Conservation (phyloP, 2,329 filamentous ascomycete species). For the Tympanopsis confertula region DNA sequence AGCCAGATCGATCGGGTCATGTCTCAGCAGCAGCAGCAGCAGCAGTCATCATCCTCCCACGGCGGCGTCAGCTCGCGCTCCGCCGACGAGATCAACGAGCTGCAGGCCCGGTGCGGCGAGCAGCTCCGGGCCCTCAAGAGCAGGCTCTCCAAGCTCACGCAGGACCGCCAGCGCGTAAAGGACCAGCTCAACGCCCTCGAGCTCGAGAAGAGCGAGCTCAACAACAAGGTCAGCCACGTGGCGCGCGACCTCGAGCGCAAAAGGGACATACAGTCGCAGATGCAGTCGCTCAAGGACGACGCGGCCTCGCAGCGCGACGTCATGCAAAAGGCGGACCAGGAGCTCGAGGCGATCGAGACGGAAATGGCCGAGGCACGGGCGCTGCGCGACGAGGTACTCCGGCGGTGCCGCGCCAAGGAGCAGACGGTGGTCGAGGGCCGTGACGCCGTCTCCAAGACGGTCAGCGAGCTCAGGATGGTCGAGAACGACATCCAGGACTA, state of each 20-base stretch:
- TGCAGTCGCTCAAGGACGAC: slow-evolving; percentile 62
- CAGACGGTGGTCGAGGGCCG: slow-evolving; percentile 60
- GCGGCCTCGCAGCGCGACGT: slow-evolving; percentile 57
- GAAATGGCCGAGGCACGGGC: slow-evolving; percentile 65
- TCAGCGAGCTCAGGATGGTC: slow-evolving; percentile 66
- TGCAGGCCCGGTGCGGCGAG: slow-evolving; percentile 56
- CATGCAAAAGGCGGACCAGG: slow-evolving; percentile 59
- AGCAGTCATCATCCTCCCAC: too few relatives aligned
- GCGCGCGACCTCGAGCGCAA: slow-evolving; percentile 74
- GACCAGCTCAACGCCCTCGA: slow-evolving; percentile 61
- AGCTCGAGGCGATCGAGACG: slow-evolving; percentile 64
- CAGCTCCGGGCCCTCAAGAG: slow-evolving; percentile 54
- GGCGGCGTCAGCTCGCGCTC: too few relatives aligned
- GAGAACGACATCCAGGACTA: slow-evolving; percentile 74
- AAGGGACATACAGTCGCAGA: slow-evolving; percentile 53
- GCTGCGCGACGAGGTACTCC: slow-evolving; percentile 65
- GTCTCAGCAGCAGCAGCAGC: too few relatives aligned
- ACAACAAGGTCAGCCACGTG: slow-evolving; percentile 59
- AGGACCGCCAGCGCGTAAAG: slow-evolving; percentile 61
- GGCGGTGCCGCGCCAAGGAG: slow-evolving; percentile 61
- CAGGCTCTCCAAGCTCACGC: slow-evolving; percentile 51
- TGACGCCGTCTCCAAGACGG: slow-evolving; percentile 59
- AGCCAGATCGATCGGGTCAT: too few relatives aligned
- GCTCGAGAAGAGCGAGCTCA: slow-evolving; percentile 64
- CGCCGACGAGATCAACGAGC: slow-evolving; percentile 73